A percentile compares a stretch with the other conserved stretches of the same genome.
Evolutionary conservation across 371 early-diverging fungal species (phyloP).

Genomic region (Apophysomyces sp.): DNA sequence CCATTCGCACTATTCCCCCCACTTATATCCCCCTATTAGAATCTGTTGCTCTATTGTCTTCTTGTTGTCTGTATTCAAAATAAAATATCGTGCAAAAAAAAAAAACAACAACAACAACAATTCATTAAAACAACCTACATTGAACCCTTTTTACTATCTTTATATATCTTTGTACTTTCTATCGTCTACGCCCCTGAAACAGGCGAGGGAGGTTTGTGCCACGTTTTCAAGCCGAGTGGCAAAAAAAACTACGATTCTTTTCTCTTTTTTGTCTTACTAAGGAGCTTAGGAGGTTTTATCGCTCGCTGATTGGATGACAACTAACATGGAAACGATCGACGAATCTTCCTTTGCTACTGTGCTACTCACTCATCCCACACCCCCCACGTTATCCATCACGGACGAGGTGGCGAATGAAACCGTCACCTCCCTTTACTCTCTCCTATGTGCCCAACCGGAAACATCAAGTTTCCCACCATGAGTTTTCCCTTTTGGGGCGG

Average conservation of each 20-base stretch:
- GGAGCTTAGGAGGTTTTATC: not conserved
- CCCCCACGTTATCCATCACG: not conserved
- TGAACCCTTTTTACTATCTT: not conserved
- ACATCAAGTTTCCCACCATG: not conserved
- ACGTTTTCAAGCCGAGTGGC: not conserved
- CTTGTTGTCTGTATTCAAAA: not conserved
- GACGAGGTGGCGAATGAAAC: slow-evolving; percentile 1
- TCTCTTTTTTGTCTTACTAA: not conserved
- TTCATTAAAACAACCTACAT: too few species aligned
- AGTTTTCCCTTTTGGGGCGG: not conserved
- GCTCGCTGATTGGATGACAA: not conserved
- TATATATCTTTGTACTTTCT: not conserved
- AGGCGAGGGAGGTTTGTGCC: not conserved
- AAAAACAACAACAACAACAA: too few species aligned
- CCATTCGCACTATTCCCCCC: not conserved
- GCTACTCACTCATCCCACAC: not conserved
- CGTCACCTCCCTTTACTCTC: not conserved
- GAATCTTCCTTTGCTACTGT: not conserved
- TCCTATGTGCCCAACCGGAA: not conserved
- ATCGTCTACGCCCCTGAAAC: not conserved
- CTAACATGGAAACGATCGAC: not conserved
- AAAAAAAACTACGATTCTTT: not conserved
- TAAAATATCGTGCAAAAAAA: not conserved
- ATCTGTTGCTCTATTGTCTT: not conserved
- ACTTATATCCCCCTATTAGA: not conserved